phyloP scores from a whole-genome alignment of 2,329 filamentous ascomycete species.

The Aotearoamyces nothofagi region DNA sequence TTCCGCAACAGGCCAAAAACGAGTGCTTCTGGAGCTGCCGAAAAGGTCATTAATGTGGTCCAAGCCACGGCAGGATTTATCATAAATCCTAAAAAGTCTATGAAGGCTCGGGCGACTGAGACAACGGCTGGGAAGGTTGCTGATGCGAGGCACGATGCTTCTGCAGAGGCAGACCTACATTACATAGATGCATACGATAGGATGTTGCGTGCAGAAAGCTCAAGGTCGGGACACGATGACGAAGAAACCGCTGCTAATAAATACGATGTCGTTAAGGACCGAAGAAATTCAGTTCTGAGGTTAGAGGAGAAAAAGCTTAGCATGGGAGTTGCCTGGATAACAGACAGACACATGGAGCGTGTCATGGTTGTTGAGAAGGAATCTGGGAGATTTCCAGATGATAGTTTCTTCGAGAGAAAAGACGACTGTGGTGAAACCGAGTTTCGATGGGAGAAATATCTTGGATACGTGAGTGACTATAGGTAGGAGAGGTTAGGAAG shows the following conservation, averaged over 20 bases:
- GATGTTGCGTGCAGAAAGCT: constrained; percentile 4
- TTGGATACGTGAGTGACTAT: constrained; percentile 10
- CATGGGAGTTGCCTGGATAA: constrained; percentile 21
- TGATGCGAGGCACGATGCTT: constrained; percentile 14
- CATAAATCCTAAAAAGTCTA: constrained; percentile 9
- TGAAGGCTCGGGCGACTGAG: constrained; percentile 7
- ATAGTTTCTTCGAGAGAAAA: constrained; percentile 12
- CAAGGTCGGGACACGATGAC: constrained; percentile 4
- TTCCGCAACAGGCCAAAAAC: constrained; percentile 6
- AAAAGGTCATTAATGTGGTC: constrained; percentile 5
- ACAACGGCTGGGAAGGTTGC: constrained; percentile 10
- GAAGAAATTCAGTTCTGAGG: constrained; percentile 11
- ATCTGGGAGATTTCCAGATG: constrained; percentile 9
- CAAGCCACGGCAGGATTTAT: constrained; percentile 6
- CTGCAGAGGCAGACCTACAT: constrained; percentile 21
- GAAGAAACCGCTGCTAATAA: constrained; percentile 7
- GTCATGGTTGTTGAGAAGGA: constrained; percentile 13
- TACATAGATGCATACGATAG: constrained; percentile 20
- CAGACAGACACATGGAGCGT: constrained; percentile 21
- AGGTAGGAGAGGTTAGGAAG: not conserved
- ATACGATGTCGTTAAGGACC: constrained; percentile 4
- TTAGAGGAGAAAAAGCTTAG: constrained; percentile 17
- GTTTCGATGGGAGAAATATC: constrained; percentile 20
- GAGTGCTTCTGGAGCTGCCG: constrained; percentile 4
- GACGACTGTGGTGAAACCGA: constrained; percentile 11